Conservation (phyloP, 2,329 filamentous ascomycete genomes). For the Epichloe sibirici region DNA sequence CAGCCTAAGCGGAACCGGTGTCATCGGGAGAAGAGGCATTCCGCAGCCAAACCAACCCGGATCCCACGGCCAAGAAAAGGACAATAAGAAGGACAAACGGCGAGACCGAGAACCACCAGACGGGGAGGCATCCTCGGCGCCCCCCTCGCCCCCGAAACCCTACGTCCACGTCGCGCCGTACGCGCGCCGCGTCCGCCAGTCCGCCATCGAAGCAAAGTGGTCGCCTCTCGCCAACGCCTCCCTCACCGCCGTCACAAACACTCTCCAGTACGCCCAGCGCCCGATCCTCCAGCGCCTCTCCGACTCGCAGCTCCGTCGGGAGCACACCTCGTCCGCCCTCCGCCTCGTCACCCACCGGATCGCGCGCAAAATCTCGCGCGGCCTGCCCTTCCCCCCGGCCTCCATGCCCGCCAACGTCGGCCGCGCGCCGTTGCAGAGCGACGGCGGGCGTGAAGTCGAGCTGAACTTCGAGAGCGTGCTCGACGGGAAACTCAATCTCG, state of each 20-base stretch:
- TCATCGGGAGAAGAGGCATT: slow-evolving; percentile 6
- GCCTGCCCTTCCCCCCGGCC: slow-evolving; percentile 56
- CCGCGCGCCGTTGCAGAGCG: slow-evolving; percentile 12
- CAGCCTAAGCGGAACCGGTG: neutral
- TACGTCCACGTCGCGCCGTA: slow-evolving; percentile 41
- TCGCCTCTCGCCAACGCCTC: slow-evolving; percentile 41
- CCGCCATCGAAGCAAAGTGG: slow-evolving; percentile 59
- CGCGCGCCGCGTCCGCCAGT: slow-evolving; percentile 43
- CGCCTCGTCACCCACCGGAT: slow-evolving; percentile 43
- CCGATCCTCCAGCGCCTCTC: slow-evolving; percentile 48
- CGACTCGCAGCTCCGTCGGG: slow-evolving; percentile 32
- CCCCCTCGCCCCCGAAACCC: slow-evolving; percentile 19
- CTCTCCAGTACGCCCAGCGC: slow-evolving; percentile 47
- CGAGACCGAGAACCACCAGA: slow-evolving; percentile 9
- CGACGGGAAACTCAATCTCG: slow-evolving; percentile 42
- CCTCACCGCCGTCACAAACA: slow-evolving; percentile 39
- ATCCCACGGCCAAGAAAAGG: neutral
- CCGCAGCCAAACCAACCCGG: slow-evolving; percentile 5
- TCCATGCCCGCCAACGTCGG: slow-evolving; percentile 14
- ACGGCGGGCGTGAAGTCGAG: slow-evolving; percentile 40
- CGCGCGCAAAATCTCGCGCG: slow-evolving; percentile 42
- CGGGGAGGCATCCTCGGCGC: slow-evolving; percentile 2
- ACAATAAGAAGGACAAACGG: slow-evolving; percentile 1
- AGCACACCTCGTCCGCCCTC: slow-evolving; percentile 44
- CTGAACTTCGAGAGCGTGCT: slow-evolving; percentile 55